Evolutionary conservation across 1,139 yeast species (phyloP), one percentile per base, ranked within the genome.

Genomic region (Yarrowia galli): DNA sequence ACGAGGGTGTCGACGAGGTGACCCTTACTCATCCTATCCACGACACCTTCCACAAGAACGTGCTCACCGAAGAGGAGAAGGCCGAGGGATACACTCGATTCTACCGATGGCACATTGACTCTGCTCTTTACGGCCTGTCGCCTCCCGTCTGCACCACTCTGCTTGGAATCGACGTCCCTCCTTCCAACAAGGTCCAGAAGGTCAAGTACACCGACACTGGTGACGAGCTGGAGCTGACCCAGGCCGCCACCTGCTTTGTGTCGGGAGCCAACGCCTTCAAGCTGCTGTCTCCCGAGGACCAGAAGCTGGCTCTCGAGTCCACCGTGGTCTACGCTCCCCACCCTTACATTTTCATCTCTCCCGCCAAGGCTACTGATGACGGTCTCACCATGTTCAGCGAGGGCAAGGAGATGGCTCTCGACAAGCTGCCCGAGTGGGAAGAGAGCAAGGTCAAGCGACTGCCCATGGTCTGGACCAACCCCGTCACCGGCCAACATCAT

Each of bases 81-180:
- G 83, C 83, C 3, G 81, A 84, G 38, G 85, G 87, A 68, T 84
- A 84, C 77, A 91, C 97, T 1, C 83, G 96, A 72, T 91, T 88
- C 77, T 91, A 91, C 84, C 86, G 97, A 79, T 91, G 97, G 97
- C 97, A 91, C 79, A 90, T 91, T 73, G 97, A 91, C 78, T 89
- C 95, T 60, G 97, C 97, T 7, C 83, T 91, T 65, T 91, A 91
- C 74, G 97, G 86, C 43, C 83, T 91, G 73, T 86, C 93, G 10
- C 97, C 97, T 36, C 97, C 97, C 40, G 84, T 89, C 72, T 91
- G 89, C 63, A 91, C 97, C 3, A 91, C 97, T 1, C 83, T 91
- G 70, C 82, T 91, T 69, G 97, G 97, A 8, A 87, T 91, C 72
- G 84, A 87, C 74, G 95, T 89, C n/a, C 97, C 97, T 7, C 72